Evolutionary conservation across 2,329 filamentous ascomycete genomes (phyloP).

Genomic region (Penicillium hesseltinei): DNA sequence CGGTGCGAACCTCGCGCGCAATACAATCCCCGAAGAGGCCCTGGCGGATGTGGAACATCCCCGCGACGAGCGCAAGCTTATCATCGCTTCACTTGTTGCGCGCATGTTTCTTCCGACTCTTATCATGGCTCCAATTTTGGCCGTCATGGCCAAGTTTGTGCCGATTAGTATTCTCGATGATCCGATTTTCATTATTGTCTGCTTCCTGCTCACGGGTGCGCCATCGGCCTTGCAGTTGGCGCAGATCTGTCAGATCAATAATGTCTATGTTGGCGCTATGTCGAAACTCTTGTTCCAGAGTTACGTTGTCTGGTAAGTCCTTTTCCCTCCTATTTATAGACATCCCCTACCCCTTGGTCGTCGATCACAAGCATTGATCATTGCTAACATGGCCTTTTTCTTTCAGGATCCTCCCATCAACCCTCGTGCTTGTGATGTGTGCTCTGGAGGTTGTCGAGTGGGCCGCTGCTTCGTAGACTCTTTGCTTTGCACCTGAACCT

Average conservation of each 20-base stretch:
- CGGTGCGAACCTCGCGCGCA: constrained; percentile 89
- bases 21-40: constrained; percentile 72
- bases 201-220: constrained; percentile 91
- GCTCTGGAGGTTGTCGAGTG: constrained; percentile 92
- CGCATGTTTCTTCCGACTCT: constrained; percentile 90
- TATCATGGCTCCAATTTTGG: constrained; percentile 88
- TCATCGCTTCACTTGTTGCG: constrained; percentile 80
- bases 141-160: constrained; percentile 82
- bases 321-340: neutral
- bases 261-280: constrained; percentile 94
- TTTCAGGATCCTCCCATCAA: constrained; percentile 83
- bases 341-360: neutral
- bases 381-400: constrained; percentile 19
- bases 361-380: neutral
- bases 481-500: neutral
- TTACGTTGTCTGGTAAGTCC: constrained; percentile 82
- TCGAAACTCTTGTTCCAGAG: constrained; percentile 90
- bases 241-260: constrained; percentile 98
- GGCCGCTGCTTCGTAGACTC: constrained; percentile 50
- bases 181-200: constrained; percentile 96
- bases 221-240: constrained; percentile 91
- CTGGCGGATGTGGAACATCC: constrained; percentile 68
- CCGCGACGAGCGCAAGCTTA: constrained; percentile 67
- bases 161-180: constrained; percentile 94
- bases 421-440: constrained; percentile 82